Conservation (phyloP, 345 rosid genomes). For the Melastoma malabathricum region DNA sequence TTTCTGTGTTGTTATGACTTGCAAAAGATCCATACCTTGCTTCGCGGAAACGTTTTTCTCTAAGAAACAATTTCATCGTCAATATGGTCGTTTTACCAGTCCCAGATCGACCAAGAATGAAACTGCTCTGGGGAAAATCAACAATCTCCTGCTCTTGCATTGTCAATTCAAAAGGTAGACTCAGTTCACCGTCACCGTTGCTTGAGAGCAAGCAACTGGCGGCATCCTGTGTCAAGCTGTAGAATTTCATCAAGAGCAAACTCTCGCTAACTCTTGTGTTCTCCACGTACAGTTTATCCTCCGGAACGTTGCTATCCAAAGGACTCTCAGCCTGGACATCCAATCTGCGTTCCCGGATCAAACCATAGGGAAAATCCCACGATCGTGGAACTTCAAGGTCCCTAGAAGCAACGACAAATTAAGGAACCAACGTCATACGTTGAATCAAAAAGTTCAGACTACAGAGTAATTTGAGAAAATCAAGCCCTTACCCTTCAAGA, state of each 20-base stretch:
- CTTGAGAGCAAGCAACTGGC: slow-evolving; percentile 28
- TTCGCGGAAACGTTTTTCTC: slow-evolving; percentile 18
- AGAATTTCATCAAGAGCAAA: slow-evolving; percentile 40
- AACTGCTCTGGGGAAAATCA: slow-evolving; percentile 22
- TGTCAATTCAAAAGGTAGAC: slow-evolving; percentile 40
- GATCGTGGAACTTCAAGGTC: slow-evolving; percentile 32
- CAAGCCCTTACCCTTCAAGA: slow-evolving; percentile 32
- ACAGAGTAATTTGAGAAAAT: not conserved
- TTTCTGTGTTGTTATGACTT: not conserved
- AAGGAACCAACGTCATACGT: not conserved
- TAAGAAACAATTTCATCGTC: slow-evolving; percentile 30
- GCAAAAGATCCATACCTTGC: slow-evolving; percentile 14
- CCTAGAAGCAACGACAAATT: slow-evolving; percentile 12
- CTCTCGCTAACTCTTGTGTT: slow-evolving; percentile 36
- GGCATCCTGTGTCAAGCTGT: slow-evolving; percentile 22
- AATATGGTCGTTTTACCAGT: slow-evolving; percentile 49
- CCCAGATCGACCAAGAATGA: slow-evolving; percentile 44
- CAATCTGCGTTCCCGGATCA: slow-evolving; percentile 12
- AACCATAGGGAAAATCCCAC: slow-evolving; percentile 20
- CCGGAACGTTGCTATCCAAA: slow-evolving; percentile 7
- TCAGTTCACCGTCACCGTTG: slow-evolving; percentile 22
- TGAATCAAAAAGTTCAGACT: not conserved
- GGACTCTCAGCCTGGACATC: slow-evolving; percentile 9
- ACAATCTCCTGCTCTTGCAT: slow-evolving; percentile 30
- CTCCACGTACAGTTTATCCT: slow-evolving; percentile 15